Percentiles rank a stretch among this genome's conserved stretches.
Evolutionary conservation across 2,329 filamentous ascomycete species (phyloP).

Genomic region (Boeremia exigua): DNA sequence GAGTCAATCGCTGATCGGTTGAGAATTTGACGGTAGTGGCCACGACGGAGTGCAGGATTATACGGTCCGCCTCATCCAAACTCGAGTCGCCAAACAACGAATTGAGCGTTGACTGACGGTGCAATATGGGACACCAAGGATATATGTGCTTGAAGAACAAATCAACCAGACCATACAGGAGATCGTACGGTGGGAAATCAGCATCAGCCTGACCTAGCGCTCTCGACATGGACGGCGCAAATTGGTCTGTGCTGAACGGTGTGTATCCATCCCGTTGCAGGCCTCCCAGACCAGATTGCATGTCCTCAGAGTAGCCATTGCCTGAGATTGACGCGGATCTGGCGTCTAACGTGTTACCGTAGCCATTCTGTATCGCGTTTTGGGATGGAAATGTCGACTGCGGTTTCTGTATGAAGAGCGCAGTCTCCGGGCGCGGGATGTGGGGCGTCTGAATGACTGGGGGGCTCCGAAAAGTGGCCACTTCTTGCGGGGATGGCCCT

Average conservation of each 20-base stretch:
- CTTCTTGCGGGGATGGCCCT: constrained; percentile 41
- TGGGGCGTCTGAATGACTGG: constrained; percentile 50
- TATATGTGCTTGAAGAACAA: constrained; percentile 70
- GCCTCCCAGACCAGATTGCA: constrained; percentile 28
- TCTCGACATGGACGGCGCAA: constrained; percentile 35
- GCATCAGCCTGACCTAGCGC: constrained; percentile 44
- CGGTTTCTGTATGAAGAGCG: constrained; percentile 55
- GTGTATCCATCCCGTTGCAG: constrained; percentile 40
- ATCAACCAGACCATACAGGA: constrained; percentile 65
- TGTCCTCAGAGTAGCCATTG: constrained; percentile 42
- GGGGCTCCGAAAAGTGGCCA: constrained; percentile 43
- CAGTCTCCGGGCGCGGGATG: constrained; percentile 52
- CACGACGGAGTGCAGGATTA: constrained; percentile 86
- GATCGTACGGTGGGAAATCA: constrained; percentile 65
- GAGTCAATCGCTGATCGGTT: constrained; percentile 74
- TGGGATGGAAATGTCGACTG: constrained; percentile 42
- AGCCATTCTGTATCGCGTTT: constrained; percentile 40
- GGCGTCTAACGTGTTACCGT: constrained; percentile 44
- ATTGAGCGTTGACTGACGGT: constrained; percentile 81
- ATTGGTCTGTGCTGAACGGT: constrained; percentile 39
- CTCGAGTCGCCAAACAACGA: constrained; percentile 75
- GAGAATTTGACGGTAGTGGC: constrained; percentile 87
- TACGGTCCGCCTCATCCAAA: constrained; percentile 79
- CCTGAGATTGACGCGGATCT: constrained; percentile 32
- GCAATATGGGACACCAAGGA: constrained; percentile 83